Conservation (phyloP, 495 filamentous ascomycete genomes). For the Aspergillus biplanus region DNA sequence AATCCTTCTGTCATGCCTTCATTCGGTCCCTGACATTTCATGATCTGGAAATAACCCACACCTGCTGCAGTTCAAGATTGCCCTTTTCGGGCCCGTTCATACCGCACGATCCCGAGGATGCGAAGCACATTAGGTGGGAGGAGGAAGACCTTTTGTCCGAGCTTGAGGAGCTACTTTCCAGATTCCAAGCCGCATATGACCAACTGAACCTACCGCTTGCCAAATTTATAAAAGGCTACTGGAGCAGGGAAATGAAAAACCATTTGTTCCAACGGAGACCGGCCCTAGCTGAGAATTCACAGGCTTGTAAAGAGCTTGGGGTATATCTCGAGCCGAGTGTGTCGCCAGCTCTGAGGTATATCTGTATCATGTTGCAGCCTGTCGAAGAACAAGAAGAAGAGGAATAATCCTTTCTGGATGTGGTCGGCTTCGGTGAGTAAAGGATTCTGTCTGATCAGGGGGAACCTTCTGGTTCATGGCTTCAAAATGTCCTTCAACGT, state of each 20-base stretch:
- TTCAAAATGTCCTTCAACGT: no score
- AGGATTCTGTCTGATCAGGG: no score
- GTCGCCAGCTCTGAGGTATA: no score
- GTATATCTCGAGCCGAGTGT: no score
- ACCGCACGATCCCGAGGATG: background rate
- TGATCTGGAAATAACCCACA: background rate
- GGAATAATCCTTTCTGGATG: no score
- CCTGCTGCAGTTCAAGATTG: background rate
- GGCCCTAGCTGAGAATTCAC: no score
- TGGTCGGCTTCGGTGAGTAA: no score
- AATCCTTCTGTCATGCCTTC: background rate
- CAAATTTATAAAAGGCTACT: background rate
- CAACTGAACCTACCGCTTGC: background rate
- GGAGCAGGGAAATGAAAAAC: background rate
- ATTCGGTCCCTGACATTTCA: constrained; percentile 1
- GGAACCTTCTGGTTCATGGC: no score
- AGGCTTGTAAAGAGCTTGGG: no score
- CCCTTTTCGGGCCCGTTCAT: background rate
- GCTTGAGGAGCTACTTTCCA: background rate
- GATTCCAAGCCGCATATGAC: background rate
- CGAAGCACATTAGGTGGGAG: background rate
- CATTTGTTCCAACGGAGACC: background rate
- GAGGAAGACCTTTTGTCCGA: background rate
- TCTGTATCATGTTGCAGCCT: no score
- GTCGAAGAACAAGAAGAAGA: no score